Evolutionary conservation across 495 filamentous ascomycete species (phyloP).

Genomic region (Astrocystis sublimbata): DNA sequence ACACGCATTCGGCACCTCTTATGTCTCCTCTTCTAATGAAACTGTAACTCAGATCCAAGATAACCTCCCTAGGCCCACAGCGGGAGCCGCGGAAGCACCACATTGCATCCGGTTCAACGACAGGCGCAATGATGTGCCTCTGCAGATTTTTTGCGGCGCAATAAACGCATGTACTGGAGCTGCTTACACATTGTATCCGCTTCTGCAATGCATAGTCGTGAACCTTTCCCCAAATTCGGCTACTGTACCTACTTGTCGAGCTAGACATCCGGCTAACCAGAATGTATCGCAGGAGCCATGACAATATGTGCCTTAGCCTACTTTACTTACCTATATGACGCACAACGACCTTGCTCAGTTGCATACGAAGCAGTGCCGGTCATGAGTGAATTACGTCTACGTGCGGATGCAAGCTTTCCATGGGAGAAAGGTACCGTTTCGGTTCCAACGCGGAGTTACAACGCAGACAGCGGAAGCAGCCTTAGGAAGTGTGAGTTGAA

Average conservation of each 20-base stretch:
- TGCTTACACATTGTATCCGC: constrained; percentile 9
- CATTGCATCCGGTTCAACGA: constrained; percentile 17
- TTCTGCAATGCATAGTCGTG: background rate
- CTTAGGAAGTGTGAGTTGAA: background rate
- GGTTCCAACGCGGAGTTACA: background rate
- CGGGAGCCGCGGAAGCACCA: constrained; percentile 20
- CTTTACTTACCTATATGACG: constrained; percentile 12
- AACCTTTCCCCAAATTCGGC: constrained; percentile 1
- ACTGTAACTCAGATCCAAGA: constrained; percentile 18
- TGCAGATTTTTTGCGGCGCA: constrained; percentile 18
- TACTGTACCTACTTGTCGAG: too few relatives aligned
- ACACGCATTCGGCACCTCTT: constrained; percentile 17
- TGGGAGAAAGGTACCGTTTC: background rate
- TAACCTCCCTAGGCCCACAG: constrained; percentile 14
- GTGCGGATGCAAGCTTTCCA: constrained; percentile 10
- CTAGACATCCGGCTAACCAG: background rate
- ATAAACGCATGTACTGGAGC: background rate
- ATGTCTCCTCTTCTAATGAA: constrained; percentile 4
- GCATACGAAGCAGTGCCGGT: constrained; percentile 16
- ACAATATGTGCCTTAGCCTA: background rate
- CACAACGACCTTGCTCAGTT: constrained; percentile 17
- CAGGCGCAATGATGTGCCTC: constrained; percentile 16
- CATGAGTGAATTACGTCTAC: constrained; percentile 15
- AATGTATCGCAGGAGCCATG: background rate
- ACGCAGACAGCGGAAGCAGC: background rate